Evolutionary conservation across 2,329 filamentous ascomycete species (phyloP).

Genomic region (Colletotrichum liriopes): DNA sequence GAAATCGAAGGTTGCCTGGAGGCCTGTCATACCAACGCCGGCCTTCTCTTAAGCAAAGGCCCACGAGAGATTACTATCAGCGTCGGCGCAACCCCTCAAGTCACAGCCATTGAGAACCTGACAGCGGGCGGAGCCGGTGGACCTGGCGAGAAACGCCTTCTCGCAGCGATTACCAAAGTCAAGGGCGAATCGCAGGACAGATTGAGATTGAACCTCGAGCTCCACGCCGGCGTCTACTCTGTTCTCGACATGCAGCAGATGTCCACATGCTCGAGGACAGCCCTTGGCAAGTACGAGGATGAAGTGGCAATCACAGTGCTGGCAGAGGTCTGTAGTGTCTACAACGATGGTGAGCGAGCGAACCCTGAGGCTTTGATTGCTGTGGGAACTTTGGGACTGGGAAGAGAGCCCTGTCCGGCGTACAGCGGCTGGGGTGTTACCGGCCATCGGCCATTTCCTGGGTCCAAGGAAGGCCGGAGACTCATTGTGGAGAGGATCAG

Average conservation of each 20-base stretch:
- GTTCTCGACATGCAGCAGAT: conserved; percentile 77
- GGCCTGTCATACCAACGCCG: conserved; percentile 40
- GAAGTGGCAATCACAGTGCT: conserved; percentile 71
- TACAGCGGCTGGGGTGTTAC: conserved; percentile 76
- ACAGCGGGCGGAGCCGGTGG: neutral
- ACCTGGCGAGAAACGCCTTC: conserved; percentile 15
- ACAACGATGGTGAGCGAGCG: conserved; percentile 57
- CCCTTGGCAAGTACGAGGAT: conserved; percentile 49
- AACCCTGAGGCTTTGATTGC: conserved; percentile 69
- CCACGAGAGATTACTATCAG: conserved; percentile 47
- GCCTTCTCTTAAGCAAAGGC: conserved; percentile 41
- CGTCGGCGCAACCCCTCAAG: conserved; percentile 53
- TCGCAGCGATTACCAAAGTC: conserved; percentile 7
- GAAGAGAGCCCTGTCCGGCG: conserved; percentile 72
- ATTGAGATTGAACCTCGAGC: conserved; percentile 59
- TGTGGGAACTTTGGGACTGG: conserved; percentile 72
- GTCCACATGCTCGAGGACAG: conserved; percentile 64
- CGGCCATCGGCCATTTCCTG: conserved; percentile 51
- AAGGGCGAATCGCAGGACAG: neutral
- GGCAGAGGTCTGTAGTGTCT: conserved; percentile 74
- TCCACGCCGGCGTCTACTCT: conserved; percentile 78
- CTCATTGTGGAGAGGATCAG: conserved; percentile 75
- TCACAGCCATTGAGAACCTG: conserved; percentile 49
- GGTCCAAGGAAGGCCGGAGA: neutral
- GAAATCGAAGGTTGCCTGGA: conserved; percentile 52